Percentiles rank a stretch among this genome's conserved stretches.
Conservation (phyloP, 2,329 filamentous ascomycete genomes). For the Calonectria pseudoreteaudii region DNA sequence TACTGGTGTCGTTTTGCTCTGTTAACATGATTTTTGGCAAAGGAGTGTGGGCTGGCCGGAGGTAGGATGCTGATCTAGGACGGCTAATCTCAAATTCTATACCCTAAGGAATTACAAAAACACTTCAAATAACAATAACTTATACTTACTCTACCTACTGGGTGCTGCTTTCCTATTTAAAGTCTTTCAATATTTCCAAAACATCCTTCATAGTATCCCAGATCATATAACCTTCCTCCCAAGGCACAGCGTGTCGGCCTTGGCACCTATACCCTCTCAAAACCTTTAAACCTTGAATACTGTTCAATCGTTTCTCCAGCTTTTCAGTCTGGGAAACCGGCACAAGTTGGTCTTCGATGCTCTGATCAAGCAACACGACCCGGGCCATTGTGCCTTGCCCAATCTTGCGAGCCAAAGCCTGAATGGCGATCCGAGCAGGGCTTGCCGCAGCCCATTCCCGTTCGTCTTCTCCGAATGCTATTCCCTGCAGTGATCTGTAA, state of each 20-base stretch:
- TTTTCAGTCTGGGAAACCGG: not conserved
- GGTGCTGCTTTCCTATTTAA: not conserved
- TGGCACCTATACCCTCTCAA: not conserved
- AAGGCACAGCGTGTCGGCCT: not conserved
- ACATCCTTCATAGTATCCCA: not conserved
- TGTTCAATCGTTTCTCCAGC: not conserved
- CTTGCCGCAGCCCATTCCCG: not conserved
- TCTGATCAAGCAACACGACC: not conserved
- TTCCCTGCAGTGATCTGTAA: not conserved
- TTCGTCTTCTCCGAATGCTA: not conserved
- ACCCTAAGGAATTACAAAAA: not conserved
- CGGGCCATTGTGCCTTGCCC: not conserved
- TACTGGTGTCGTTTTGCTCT: not conserved
- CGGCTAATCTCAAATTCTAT: not conserved
- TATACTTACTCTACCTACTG: not conserved
- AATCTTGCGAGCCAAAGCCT: not conserved
- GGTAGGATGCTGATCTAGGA: not conserved
- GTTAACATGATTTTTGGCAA: not conserved
- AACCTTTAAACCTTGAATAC: not conserved
- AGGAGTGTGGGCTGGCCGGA: not conserved
- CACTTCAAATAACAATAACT: not conserved
- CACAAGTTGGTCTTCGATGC: not conserved
- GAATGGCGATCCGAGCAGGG: not conserved
- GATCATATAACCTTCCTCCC: constrained; percentile 4
- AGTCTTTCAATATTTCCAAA: not conserved